Base-by-base conservation (phyloP, 805 yeast species). In the Pichia nakasei region DNA sequence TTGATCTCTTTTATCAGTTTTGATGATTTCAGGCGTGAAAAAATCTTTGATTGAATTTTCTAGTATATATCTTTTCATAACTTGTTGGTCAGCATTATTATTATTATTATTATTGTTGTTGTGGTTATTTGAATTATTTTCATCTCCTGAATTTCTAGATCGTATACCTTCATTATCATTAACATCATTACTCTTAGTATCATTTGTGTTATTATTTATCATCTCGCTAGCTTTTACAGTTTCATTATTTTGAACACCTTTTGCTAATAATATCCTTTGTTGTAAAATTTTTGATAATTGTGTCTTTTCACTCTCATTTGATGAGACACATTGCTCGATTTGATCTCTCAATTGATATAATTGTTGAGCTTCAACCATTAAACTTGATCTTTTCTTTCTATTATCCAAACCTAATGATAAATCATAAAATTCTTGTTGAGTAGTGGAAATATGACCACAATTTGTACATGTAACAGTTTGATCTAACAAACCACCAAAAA, bases 401-500 rank as follows among this genome's bases (percentile, higher is more conserved):
- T 72, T 70, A 39, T 76, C 77, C 49, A 93, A 69, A 40, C 93
- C 89, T 40, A 93, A 71, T 8, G 96, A 84, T 45, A 93, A 69
- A 65, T 93, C 98, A 60, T 89, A 89, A 56, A 93, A 85, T 56
- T 93, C 96, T 64, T 93, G 98, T 51, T 81, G 79, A 7, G 98
- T 93, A 41, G 78, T 78, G 13, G 95, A 84, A 19, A 85, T 77
- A 53, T 84, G 77, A n/a, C 81, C 78, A 66, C 98, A 93, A 43
- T 69, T 74, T 50, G 75, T 74, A 66, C 98, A 93, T 0, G 85
- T 80, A 18, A 93, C 95, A 34, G 77, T 73, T 66, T 93, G 98
- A 53, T 81, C 76, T 44, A 91, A 66, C 36, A 85, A 64, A 2
- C 98, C 98, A 29, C 97, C 98, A 66, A 93, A 93, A 20, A 93